Conservation (phyloP, 768 basidiomycete genomes). For the Mycena albidolilacea region DNA sequence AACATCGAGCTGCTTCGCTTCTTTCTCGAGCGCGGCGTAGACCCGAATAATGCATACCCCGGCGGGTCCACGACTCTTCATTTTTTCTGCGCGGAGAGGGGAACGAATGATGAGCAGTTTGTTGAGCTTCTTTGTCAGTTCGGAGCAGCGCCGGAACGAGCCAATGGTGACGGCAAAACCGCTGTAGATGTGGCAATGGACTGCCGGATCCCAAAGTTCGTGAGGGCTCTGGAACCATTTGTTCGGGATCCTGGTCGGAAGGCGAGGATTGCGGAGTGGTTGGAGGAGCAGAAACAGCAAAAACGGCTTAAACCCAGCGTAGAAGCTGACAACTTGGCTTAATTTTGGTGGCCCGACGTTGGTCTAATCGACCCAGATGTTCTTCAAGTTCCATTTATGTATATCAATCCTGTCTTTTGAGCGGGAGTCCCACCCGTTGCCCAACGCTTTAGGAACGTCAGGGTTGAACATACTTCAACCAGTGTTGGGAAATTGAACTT, state of each 20-base stretch:
- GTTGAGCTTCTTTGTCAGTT: not conserved
- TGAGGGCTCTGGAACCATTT: not conserved
- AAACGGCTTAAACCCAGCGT: no score
- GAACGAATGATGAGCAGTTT: not conserved
- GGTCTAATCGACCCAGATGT: no score
- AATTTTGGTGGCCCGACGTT: no score
- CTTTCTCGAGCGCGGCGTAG: not conserved
- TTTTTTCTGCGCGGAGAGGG: not conserved
- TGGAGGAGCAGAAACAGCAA: no score
- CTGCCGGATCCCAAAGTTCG: not conserved
- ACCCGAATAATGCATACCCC: not conserved
- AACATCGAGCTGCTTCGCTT: not conserved
- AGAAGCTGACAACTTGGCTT: no score
- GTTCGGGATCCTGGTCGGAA: not conserved
- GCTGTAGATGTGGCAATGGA: not conserved
- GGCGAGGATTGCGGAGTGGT: not conserved
- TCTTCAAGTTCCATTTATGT: no score
- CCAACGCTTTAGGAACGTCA: no score
- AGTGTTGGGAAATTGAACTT: no score
- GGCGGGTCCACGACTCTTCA: not conserved
- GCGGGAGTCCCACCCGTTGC: no score
- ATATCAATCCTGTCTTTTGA: no score
- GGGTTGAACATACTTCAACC: no score
- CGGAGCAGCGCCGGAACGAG: not conserved
- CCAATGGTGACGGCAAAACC: not conserved